Evolutionary conservation across 2,329 filamentous ascomycete genomes (phyloP), one percentile per base, ranked within the genome.

Genomic region (Nigrospora oryzae): DNA sequence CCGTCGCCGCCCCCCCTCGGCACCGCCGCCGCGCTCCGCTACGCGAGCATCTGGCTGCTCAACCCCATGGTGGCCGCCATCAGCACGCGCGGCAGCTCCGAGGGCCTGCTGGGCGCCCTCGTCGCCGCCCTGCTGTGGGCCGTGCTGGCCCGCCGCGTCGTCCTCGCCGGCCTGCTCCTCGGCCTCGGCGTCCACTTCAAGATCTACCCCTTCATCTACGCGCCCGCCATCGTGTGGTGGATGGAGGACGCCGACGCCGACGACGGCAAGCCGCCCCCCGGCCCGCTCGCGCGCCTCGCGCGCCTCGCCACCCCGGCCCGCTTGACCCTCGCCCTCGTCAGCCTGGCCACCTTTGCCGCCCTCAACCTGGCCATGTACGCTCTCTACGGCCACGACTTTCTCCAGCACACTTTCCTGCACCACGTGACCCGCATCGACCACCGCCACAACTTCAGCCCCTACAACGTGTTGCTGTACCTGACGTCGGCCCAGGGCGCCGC

Each of bases 1-100:
- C n/a, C n/a, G n/a, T n/a, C n/a, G n/a, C n/a, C 64, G 33, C 63
- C 66, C 53, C 52, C 59, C 34, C 52, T 59, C 35, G 63, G 67
- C 34, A 75, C 83, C 69, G 54, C 64, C 2, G 57, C 62, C 8
- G 66, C 89, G 1, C 70, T 90, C 49, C 81, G 77, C 49, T 96
- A 87, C 56, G 85, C 90, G 1, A 81, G 83, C 39, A 84, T 96
- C 35, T 98, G 93, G 93, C 69, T 97, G 49, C 75, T 96, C 59
- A 98, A 98, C 58, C 93, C 93, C 0, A 97, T 98, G 90, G 93
- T 97, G 11, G 93, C 93, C 0, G 89, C 89, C 34, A 98, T 98
- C 57, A 95, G 89, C 65, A 97, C 93, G 12, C 74, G 93, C 40
- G 93, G 93, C 13, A 96, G 90, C 66, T 93, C 89, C 0, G 93